These are phyloP conservation scores for Globisporangium mamillatum DNA, from an alignment of 352 stramenopile genomes.

Conservation along the genomic window DNA sequence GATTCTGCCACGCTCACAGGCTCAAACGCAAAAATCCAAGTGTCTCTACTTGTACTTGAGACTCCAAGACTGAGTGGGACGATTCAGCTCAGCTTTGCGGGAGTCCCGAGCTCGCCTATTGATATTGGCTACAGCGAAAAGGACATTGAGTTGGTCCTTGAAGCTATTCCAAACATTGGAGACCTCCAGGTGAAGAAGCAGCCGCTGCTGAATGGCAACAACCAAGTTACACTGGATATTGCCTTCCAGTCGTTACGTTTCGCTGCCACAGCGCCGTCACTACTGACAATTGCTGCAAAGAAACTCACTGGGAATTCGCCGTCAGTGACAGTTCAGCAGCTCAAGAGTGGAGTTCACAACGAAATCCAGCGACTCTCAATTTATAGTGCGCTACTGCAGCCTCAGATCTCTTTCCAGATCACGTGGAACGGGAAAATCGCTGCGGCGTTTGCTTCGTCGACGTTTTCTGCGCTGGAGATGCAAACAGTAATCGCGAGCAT, in stretches of 20 bases:
- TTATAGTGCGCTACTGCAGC: conserved; percentile 25
- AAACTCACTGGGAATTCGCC: conserved; percentile 22
- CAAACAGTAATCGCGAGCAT: conserved; percentile 29
- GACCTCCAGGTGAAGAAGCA: conserved; percentile 11
- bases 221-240: conserved; percentile 28
- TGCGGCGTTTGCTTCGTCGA: conserved; percentile 19
- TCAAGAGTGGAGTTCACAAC: conserved; percentile 22
- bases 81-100: conserved; percentile 34
- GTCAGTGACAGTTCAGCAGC: conserved; percentile 15
- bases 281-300: conserved; percentile 18
- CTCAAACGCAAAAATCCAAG: conserved; percentile 30
- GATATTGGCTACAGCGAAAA: conserved; percentile 16
- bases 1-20: conserved; percentile 28
- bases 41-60: conserved; percentile 33
- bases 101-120: conserved; percentile 32
- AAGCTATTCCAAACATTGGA: conserved; percentile 5
- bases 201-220: conserved; percentile 19
- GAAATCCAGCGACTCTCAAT: conserved; percentile 42
- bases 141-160: conserved; percentile 5
- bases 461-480: conserved; percentile 33
- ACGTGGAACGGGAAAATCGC: conserved; percentile 35
- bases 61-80: conserved; percentile 36
- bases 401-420: conserved; percentile 29
- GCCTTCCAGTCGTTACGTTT: conserved; percentile 34
- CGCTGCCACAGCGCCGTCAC: conserved; percentile 15